A percentile compares a stretch with the other conserved stretches of the same genome.
Evolutionary conservation across 768 basidiomycete genomes (phyloP).

Genomic region (Rhodocollybia butyracea): DNA sequence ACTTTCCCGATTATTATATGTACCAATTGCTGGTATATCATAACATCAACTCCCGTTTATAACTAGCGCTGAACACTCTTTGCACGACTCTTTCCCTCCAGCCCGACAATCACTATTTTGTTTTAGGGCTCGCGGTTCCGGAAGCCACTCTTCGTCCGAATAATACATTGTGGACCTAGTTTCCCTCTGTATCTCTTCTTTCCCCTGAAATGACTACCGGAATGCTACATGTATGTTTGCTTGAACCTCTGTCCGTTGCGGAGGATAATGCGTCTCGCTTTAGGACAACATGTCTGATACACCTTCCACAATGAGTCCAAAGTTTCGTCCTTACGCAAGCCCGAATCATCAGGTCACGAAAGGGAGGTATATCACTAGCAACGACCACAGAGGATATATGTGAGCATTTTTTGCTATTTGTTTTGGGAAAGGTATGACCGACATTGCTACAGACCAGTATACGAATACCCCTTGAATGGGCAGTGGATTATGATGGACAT

Average conservation of each 20-base stretch:
- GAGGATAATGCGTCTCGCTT: neutral
- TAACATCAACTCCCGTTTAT: too few relatives aligned
- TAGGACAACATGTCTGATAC: neutral
- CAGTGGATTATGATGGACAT: slow-evolving; percentile 98
- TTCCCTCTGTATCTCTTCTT: slow-evolving; percentile 15
- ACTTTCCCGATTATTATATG: slow-evolving; percentile 11
- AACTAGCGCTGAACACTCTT: slow-evolving; percentile 3
- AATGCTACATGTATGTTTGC: slow-evolving; percentile 39
- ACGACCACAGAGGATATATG: slow-evolving; percentile 89
- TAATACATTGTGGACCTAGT: neutral
- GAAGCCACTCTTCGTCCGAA: slow-evolving; percentile 9
- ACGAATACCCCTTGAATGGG: slow-evolving; percentile 84
- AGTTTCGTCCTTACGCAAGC: slow-evolving; percentile 70
- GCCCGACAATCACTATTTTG: neutral
- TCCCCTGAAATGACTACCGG: slow-evolving; percentile 36
- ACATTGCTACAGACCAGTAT: slow-evolving; percentile 60
- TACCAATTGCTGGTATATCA: slow-evolving; percentile 6
- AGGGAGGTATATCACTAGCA: slow-evolving; percentile 86
- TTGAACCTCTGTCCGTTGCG: neutral
- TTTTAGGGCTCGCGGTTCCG: neutral
- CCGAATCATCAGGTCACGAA: slow-evolving; percentile 79
- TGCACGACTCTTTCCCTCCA: neutral
- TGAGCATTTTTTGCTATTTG: slow-evolving; percentile 30
- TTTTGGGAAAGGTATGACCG: neutral
- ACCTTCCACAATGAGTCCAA: slow-evolving; percentile 31